phyloP scores from a whole-genome alignment of 2,329 filamentous ascomycete species.

The Clarireedia homoeocarpa region DNA sequence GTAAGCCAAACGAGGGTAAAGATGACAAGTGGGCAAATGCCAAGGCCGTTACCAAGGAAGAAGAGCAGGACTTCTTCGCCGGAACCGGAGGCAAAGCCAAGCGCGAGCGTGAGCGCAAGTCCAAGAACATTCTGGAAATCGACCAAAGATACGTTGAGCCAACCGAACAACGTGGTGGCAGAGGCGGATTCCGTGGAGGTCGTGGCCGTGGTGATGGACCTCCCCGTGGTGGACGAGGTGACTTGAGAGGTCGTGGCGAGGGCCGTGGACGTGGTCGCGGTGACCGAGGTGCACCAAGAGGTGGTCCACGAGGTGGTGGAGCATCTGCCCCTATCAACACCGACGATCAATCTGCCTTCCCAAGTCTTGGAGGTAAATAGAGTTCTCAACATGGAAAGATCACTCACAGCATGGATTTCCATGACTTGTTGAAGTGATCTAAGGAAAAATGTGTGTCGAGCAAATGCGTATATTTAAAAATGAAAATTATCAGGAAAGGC shows the following conservation, averaged over 20 bases:
- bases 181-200: constrained; percentile 42
- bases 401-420: constrained; percentile 7
- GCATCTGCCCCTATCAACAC: constrained; percentile 37
- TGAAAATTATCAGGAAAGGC: background rate
- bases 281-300: constrained; percentile 36
- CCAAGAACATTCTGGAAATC: constrained; percentile 83
- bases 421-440: constrained; percentile 11
- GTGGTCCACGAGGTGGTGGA: constrained; percentile 28
- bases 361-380: constrained; percentile 40
- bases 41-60: constrained; percentile 59
- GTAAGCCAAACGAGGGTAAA: constrained; percentile 86
- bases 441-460: constrained; percentile 12
- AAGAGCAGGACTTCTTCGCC: constrained; percentile 69
- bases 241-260: constrained; percentile 41
- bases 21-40: constrained; percentile 92
- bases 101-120: constrained; percentile 84
- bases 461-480: constrained; percentile 7
- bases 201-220: constrained; percentile 42
- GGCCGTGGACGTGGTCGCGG: constrained; percentile 40
- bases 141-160: constrained; percentile 76
- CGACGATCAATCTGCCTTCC: constrained; percentile 44
- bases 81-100: constrained; percentile 66
- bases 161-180: constrained; percentile 50
- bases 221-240: constrained; percentile 34
- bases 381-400: constrained; percentile 15